phyloP scores from a whole-genome alignment of 2,329 filamentous ascomycete genomes.

The Byssothecium circinans region DNA sequence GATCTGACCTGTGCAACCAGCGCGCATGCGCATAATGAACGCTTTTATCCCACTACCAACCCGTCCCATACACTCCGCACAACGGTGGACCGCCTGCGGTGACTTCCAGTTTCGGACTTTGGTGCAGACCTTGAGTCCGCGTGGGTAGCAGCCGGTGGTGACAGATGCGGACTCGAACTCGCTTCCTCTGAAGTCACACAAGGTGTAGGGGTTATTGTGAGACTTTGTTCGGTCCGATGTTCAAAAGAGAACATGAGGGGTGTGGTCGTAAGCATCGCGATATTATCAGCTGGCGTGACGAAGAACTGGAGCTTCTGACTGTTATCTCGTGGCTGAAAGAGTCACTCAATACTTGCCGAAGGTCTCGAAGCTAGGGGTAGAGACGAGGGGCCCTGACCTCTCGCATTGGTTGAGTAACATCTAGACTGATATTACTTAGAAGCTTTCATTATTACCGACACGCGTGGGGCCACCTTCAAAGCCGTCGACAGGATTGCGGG shows the following conservation, averaged over 20 bases:
- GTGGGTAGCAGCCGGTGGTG: constrained; percentile 1
- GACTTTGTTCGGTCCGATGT: too few species aligned
- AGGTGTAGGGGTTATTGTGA: background rate
- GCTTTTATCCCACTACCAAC: constrained; percentile 20
- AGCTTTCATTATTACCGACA: constrained; percentile 2
- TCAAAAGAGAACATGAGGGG: background rate
- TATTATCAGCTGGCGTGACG: background rate
- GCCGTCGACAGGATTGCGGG: background rate
- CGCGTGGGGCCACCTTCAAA: constrained; percentile 3
- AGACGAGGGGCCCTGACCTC: constrained; percentile 3
- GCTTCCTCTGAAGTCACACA: background rate
- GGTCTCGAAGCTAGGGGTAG: constrained; percentile 1
- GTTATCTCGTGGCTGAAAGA: constrained; percentile 1
- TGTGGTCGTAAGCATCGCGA: background rate
- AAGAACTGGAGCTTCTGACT: background rate
- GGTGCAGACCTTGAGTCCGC: constrained; percentile 10
- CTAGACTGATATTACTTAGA: constrained; percentile 12
- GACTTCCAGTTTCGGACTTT: constrained; percentile 18
- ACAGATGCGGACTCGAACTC: background rate
- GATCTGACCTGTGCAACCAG: constrained; percentile 20
- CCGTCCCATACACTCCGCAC: constrained; percentile 19
- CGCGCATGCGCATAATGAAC: constrained; percentile 19
- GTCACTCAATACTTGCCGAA: background rate
- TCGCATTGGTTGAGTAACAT: constrained; percentile 8
- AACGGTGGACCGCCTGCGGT: constrained; percentile 18